These are phyloP conservation scores for Francoa sonchifolia DNA, from an alignment of 441 rosid species.

Conservation along the genomic window DNA sequence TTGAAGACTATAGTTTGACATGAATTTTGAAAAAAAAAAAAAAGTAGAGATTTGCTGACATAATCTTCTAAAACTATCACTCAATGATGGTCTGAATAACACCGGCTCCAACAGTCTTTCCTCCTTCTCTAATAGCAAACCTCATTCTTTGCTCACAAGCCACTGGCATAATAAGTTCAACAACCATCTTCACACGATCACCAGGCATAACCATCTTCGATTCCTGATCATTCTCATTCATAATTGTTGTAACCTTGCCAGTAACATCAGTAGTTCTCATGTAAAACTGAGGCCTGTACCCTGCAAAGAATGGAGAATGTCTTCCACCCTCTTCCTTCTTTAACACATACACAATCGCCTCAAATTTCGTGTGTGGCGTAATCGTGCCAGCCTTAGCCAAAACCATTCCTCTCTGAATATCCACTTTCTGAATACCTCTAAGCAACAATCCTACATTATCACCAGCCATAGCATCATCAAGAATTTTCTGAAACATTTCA, in stretches of 20 bases:
- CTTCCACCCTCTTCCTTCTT: conserved; percentile 95
- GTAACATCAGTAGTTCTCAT: conserved; percentile 96
- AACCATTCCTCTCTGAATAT: conserved; percentile 90
- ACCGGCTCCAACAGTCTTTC: conserved; percentile 91
- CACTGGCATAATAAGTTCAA: conserved; percentile 86
- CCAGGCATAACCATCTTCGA: conserved; percentile 99
- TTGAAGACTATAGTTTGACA: conserved; percentile 24
- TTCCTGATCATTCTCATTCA: conserved; percentile 89
- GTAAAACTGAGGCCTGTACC: conserved; percentile 87
- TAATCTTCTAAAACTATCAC: conserved; percentile 16
- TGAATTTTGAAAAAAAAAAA: too few relatives aligned
- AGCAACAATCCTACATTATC: conserved; percentile 86
- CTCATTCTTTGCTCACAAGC: conserved; percentile 98
- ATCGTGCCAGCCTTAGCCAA: conserved; percentile 76
- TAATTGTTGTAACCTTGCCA: conserved; percentile 58
- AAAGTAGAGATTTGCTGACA: conserved; percentile 11
- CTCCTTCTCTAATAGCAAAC: conserved; percentile 97
- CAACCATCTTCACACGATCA: conserved; percentile 85
- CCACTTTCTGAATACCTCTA: conserved; percentile 72
- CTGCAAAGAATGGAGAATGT: conserved; percentile 74
- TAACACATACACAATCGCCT: conserved; percentile 69
- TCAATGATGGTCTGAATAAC: conserved; percentile 81
- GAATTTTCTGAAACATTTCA: conserved; percentile 83
- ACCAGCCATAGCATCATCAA: conserved; percentile 87
- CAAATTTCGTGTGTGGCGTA: conserved; percentile 60